Evolutionary conservation across 306 rosid species (phyloP).

Genomic region (Albizia julibrissin): DNA sequence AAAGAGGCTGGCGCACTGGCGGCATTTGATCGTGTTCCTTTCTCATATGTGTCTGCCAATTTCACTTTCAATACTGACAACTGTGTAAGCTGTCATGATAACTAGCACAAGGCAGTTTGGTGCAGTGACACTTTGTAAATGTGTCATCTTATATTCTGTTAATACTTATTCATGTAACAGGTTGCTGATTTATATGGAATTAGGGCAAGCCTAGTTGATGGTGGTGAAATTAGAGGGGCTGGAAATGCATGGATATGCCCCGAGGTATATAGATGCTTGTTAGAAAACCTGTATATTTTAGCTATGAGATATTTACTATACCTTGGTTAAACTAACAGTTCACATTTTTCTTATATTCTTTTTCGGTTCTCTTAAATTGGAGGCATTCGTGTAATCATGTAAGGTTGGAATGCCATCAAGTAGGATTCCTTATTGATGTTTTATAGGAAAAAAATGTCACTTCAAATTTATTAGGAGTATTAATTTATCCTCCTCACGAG

Average conservation of each 20-base stretch:
- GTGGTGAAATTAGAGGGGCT: conserved; percentile 99
- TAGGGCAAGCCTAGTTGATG: conserved; percentile 90
- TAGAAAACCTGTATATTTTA: conserved; percentile 10
- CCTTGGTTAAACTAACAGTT: conserved; percentile 19
- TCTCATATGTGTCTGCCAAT: conserved; percentile 88
- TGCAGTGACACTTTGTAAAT: conserved; percentile 1
- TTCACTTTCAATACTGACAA: conserved; percentile 91
- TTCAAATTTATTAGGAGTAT: background rate
- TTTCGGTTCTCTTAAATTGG: conserved; percentile 3
- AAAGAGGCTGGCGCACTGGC: conserved; percentile 95
- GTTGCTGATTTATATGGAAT: conserved; percentile 96
- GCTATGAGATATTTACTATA: background rate
- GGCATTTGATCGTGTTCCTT: conserved; percentile 87
- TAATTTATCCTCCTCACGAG: background rate
- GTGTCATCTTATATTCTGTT: conserved; percentile 30
- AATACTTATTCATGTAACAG: conserved; percentile 46
- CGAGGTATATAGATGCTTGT: conserved; percentile 63
- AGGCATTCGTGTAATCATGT: conserved; percentile 24
- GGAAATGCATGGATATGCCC: conserved; percentile 98
- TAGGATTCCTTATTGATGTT: background rate
- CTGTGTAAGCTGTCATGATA: conserved; percentile 66
- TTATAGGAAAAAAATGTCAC: background rate
- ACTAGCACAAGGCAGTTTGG: conserved; percentile 14
- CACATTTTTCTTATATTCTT: background rate
- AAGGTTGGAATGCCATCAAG: conserved; percentile 25